Percentiles rank a stretch among this genome's conserved stretches.
phyloP scores from a whole-genome alignment of 768 basidiomycete genomes.

The Russula lepida region DNA sequence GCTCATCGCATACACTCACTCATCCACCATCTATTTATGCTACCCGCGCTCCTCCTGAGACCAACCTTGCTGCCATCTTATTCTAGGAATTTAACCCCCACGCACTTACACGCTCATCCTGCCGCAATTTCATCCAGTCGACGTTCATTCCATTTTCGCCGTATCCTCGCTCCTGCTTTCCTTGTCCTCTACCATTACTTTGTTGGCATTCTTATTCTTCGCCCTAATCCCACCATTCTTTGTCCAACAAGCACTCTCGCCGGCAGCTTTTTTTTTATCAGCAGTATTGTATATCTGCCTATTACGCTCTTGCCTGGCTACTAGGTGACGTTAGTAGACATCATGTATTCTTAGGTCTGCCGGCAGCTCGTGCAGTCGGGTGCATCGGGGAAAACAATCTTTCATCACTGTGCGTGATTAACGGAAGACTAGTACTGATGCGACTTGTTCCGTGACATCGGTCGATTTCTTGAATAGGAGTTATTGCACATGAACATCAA shows the following conservation, averaged over 20 bases:
- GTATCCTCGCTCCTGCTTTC: constrained; percentile 2
- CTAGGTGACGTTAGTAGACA: constrained; percentile 25
- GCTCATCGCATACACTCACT: constrained; percentile 18
- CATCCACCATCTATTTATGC: constrained; percentile 20
- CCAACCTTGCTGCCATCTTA: constrained; percentile 20
- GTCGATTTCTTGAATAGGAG: neutral
- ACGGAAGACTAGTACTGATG: neutral
- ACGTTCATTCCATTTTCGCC: constrained; percentile 15
- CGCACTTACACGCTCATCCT: constrained; percentile 12
- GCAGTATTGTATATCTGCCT: constrained; percentile 18
- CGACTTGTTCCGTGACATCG: neutral
- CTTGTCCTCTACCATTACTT: constrained; percentile 4
- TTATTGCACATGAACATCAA: neutral
- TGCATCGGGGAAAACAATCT: constrained; percentile 8
- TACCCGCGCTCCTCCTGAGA: constrained; percentile 7
- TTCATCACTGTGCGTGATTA: neutral
- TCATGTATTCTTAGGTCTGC: constrained; percentile 26
- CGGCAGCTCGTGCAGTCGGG: constrained; percentile 10
- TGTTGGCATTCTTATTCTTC: constrained; percentile 14
- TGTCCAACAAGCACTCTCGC: constrained; percentile 11
- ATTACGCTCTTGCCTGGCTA: constrained; percentile 11
- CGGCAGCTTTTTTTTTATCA: constrained; percentile 18
- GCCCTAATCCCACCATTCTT: constrained; percentile 15
- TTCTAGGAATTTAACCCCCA: constrained; percentile 14
- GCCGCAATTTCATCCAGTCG: constrained; percentile 7